phyloP scores from a whole-genome alignment of 148 eudicot genomes.

The Camellia lanceoleosa region DNA sequence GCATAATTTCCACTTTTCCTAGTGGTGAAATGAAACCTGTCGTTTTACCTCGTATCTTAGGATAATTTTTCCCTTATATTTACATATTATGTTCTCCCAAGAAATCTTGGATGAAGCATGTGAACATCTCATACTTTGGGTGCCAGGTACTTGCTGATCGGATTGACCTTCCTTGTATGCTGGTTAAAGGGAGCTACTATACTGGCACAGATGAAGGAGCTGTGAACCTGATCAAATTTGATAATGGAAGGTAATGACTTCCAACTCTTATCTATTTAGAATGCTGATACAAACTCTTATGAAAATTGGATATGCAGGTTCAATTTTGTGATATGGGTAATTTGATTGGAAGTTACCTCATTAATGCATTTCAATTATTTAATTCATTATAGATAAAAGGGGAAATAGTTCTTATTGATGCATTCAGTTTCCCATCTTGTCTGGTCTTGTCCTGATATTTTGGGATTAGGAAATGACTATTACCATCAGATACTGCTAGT shows the following conservation, averaged over 20 bases:
- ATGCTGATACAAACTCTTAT: not conserved
- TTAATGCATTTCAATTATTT: not conserved
- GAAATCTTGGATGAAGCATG: not conserved
- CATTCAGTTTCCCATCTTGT: not conserved
- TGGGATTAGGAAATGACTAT: not conserved
- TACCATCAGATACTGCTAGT: not conserved
- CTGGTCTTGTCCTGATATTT: not conserved
- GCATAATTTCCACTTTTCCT: not conserved
- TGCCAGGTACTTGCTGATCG: constrained; percentile 87
- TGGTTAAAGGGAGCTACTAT: constrained; percentile 96
- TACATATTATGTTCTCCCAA: not conserved
- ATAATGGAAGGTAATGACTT: constrained; percentile 71
- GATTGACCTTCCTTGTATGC: constrained; percentile 87
- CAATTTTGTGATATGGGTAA: not conserved
- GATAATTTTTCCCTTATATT: not conserved
- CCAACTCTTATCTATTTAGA: not conserved
- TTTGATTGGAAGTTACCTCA: not conserved
- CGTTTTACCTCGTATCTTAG: not conserved
- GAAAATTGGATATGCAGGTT: constrained; percentile 2
- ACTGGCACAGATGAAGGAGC: constrained; percentile 99
- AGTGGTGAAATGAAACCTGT: not conserved
- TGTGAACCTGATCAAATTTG: constrained; percentile 82
- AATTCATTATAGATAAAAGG: not conserved
- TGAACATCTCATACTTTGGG: constrained; percentile 12
- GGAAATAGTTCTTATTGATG: not conserved